A percentile compares a stretch with the other conserved stretches of the same genome.
These are phyloP conservation scores for Nidula microcarpa DNA, from an alignment of 768 basidiomycete genomes.

Conservation along the genomic window DNA sequence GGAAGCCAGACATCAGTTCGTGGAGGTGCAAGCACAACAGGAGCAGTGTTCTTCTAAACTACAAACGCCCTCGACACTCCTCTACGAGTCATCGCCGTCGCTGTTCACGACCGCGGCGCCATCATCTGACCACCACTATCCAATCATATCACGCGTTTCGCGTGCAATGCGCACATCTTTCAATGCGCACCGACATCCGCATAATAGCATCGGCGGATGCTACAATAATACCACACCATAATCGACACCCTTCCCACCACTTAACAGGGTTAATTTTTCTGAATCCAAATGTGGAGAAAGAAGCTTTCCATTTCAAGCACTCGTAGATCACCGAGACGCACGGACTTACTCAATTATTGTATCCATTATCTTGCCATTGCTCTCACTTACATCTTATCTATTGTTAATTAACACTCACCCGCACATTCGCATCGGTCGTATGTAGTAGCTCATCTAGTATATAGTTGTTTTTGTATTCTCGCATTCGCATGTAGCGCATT, in stretches of 20 bases:
- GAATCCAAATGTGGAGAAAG: constrained; percentile 1
- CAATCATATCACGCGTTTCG: not conserved
- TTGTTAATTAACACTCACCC: not conserved
- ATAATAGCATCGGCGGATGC: not conserved
- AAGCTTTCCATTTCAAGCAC: constrained; percentile 11
- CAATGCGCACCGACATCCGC: not conserved
- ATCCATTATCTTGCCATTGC: constrained; percentile 14
- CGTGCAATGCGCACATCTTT: not conserved
- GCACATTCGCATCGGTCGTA: not conserved
- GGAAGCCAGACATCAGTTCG: constrained; percentile 41
- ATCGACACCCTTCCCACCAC: not conserved
- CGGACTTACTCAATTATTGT: constrained; percentile 19
- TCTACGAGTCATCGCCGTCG: constrained; percentile 8
- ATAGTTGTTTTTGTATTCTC: not conserved
- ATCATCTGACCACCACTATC: not conserved
- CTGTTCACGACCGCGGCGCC: constrained; percentile 5
- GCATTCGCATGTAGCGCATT: constrained; percentile 4
- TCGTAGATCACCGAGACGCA: constrained; percentile 23
- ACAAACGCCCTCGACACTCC: constrained; percentile 2
- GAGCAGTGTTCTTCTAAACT: constrained; percentile 59
- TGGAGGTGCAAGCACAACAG: constrained; percentile 45
- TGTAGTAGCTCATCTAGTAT: not conserved
- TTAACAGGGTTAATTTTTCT: not conserved
- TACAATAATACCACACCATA: constrained; percentile 9
- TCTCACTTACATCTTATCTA: not conserved